Evolutionary conservation across 345 rosid species (phyloP).

Genomic region (Triadica sebifera): DNA sequence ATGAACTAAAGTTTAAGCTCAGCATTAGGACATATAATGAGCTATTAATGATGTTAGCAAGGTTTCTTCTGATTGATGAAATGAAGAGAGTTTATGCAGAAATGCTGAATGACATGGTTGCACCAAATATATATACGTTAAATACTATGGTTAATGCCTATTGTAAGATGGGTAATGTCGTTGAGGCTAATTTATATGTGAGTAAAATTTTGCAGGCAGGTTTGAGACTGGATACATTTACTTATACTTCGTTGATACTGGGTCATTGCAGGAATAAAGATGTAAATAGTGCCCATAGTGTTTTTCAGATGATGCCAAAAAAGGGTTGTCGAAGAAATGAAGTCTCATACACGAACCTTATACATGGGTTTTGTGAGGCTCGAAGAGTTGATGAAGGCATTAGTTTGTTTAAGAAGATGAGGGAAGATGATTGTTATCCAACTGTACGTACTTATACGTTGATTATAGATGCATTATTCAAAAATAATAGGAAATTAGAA

Average conservation of each 20-base stretch:
- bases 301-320: conserved; percentile 54
- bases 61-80: conserved; percentile 55
- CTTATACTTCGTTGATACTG: conserved; percentile 73
- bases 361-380: conserved; percentile 77
- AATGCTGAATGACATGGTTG: conserved; percentile 47
- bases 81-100: conserved; percentile 53
- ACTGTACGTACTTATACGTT: conserved; percentile 79
- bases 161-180: conserved; percentile 65
- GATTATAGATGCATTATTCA: conserved; percentile 59
- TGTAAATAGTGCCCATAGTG: conserved; percentile 56
- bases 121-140: conserved; percentile 54
- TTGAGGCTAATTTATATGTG: conserved; percentile 49
- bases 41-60: conserved; percentile 50
- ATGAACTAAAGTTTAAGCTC: conserved; percentile 44
- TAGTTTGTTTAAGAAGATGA: conserved; percentile 57
- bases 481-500: conserved; percentile 48
- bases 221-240: conserved; percentile 57
- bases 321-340: conserved; percentile 70
- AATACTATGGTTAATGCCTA: conserved; percentile 73
- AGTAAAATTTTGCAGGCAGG: conserved; percentile 64
- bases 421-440: conserved; percentile 57
- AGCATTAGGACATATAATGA: conserved; percentile 54
- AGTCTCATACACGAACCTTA: conserved; percentile 70
- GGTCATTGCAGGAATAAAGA: conserved; percentile 72
- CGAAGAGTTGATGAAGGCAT: conserved; percentile 66